Evolutionary conservation across 2,329 filamentous ascomycete species (phyloP).

Genomic region (Colletotrichum sp.): DNA sequence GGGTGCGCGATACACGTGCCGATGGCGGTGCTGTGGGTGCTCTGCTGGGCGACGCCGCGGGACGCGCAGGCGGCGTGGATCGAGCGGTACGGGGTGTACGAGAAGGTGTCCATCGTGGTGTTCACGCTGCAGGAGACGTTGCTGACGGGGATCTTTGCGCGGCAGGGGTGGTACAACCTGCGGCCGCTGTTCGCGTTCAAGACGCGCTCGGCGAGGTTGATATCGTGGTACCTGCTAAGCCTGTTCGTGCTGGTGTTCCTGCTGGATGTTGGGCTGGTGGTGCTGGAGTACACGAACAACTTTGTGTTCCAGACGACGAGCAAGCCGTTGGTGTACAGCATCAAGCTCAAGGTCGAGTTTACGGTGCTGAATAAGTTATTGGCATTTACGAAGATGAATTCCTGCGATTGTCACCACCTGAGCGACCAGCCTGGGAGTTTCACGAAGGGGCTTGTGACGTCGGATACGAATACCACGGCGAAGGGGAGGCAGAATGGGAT

Average conservation of each 20-base stretch:
- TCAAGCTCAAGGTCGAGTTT: constrained; percentile 47
- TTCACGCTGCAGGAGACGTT: constrained; percentile 62
- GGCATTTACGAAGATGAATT: constrained; percentile 11
- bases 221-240: constrained; percentile 39
- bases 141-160: constrained; percentile 58
- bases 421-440: background rate
- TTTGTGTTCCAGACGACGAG: constrained; percentile 28
- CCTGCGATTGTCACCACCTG: constrained; percentile 8
- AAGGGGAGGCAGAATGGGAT: background rate
- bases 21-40: constrained; percentile 55
- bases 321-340: constrained; percentile 22
- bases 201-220: constrained; percentile 36
- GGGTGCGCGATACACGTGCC: constrained; percentile 51
- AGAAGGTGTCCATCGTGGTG: constrained; percentile 60
- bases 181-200: constrained; percentile 34
- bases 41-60: constrained; percentile 29
- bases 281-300: constrained; percentile 39
- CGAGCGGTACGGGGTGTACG: constrained; percentile 47
- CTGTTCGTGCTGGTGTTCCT: constrained; percentile 44
- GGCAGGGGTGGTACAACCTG: constrained; percentile 44
- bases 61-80: constrained; percentile 21
- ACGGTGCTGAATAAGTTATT: constrained; percentile 45
- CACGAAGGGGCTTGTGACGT: background rate
- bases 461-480: background rate
- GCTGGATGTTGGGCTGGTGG: constrained; percentile 42